A percentile compares a stretch with the other conserved stretches of the same genome.
Evolutionary conservation across 2,329 filamentous ascomycete species (phyloP).

Genomic region (Dothidotthia symphoricarpi): DNA sequence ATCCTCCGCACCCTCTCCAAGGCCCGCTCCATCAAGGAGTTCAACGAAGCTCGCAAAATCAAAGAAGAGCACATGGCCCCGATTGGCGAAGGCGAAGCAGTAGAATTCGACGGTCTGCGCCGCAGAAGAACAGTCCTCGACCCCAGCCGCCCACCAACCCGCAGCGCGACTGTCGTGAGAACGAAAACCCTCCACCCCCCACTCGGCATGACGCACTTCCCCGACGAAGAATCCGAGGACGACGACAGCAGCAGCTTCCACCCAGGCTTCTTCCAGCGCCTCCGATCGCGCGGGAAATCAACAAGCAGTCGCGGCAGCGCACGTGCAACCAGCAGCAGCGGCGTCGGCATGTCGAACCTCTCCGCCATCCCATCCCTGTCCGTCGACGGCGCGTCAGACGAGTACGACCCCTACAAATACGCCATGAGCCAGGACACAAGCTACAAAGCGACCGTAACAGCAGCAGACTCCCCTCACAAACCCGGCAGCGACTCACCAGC

Average conservation of each 20-base stretch:
- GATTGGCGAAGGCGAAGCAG: conserved; percentile 73
- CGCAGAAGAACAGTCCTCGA: conserved; percentile 63
- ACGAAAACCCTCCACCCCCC: conserved; percentile 66
- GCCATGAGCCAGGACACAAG: conserved; percentile 49
- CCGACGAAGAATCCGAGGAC: conserved; percentile 56
- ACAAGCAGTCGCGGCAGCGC: conserved; percentile 23
- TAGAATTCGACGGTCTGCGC: conserved; percentile 90
- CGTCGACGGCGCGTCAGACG: conserved; percentile 17
- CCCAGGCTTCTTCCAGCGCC: conserved; percentile 49
- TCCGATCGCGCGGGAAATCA: conserved; percentile 38
- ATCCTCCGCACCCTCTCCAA: conserved; percentile 81
- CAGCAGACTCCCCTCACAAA: too few species aligned
- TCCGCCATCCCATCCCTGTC: conserved; percentile 16
- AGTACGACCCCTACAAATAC: conserved; percentile 40
- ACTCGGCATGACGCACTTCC: conserved; percentile 83
- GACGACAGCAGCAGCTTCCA: conserved; percentile 43
- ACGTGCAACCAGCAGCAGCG: conserved; percentile 11
- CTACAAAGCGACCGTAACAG: too few species aligned
- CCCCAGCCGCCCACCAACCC: conserved; percentile 37
- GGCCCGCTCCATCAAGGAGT: conserved; percentile 73
- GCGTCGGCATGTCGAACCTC: conserved; percentile 25
- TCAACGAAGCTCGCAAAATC: conserved; percentile 73
- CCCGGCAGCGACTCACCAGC: not conserved
- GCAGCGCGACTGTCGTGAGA: conserved; percentile 42
- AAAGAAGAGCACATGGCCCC: conserved; percentile 79